Percentiles rank a stretch among this genome's conserved stretches.
phyloP scores from a whole-genome alignment of 495 filamentous ascomycete species.

The Penicillium macrosclerotiorum region DNA sequence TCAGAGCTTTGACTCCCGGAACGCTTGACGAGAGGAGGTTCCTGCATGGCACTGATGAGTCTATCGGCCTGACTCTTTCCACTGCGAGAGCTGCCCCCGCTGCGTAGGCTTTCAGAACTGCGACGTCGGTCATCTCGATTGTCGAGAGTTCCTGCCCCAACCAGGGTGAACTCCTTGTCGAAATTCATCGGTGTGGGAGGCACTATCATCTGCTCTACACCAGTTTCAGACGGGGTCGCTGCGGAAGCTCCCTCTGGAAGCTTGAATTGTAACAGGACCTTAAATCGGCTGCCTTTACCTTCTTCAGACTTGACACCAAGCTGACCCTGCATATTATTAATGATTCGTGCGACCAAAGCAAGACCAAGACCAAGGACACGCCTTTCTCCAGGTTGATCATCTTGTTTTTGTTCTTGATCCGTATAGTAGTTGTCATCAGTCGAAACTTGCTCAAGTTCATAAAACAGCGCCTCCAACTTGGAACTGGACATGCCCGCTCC shows the following conservation, averaged over 20 bases:
- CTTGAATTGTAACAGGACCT: slow-evolving; percentile 40
- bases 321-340: slow-evolving; percentile 90
- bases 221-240: neutral
- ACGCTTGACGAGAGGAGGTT: slow-evolving; percentile 49
- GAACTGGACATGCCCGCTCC: slow-evolving; percentile 73
- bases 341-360: slow-evolving; percentile 78
- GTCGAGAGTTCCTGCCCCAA: slow-evolving; percentile 14
- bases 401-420: slow-evolving; percentile 6
- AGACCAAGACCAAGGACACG: slow-evolving; percentile 75
- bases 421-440: slow-evolving; percentile 37
- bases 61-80: slow-evolving; percentile 68
- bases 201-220: neutral
- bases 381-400: slow-evolving; percentile 17
- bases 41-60: slow-evolving; percentile 72
- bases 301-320: slow-evolving; percentile 83
- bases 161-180: slow-evolving; percentile 36
- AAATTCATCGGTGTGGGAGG: slow-evolving; percentile 18
- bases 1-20: slow-evolving; percentile 26
- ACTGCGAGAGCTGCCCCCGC: slow-evolving; percentile 53
- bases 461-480: slow-evolving; percentile 75
- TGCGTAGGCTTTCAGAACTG: slow-evolving; percentile 53
- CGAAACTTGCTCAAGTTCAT: slow-evolving; percentile 84
- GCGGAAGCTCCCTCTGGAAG: slow-evolving; percentile 22
- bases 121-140: slow-evolving; percentile 14
- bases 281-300: slow-evolving; percentile 81